Evolutionary conservation across 257 asterid species (phyloP), one percentile per base, ranked within the genome.

Genomic region (Forsythia viridissima): DNA sequence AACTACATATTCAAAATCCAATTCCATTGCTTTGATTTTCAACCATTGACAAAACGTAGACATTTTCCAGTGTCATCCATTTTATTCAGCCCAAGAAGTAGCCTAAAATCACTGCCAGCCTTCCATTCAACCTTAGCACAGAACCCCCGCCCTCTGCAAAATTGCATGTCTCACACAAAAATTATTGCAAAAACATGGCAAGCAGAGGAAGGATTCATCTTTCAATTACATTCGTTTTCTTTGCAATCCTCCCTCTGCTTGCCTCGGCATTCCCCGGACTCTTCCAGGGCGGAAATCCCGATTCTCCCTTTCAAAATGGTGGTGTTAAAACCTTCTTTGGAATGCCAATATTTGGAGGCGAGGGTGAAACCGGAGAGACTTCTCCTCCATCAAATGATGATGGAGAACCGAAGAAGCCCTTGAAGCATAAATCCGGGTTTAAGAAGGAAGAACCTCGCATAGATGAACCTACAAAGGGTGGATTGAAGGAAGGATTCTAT

Each of bases 401-500:
- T n/a, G 51, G 68, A 65, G 36, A 37, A 38, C 51, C 12, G 2
- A 37, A 16, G 30, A n/a, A 57, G 10, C 66, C 36, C 34, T 57
- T 57, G 9, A 57, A 18, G 36, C n/a, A 57, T 20, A 30, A 43
- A 4, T 67, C 55, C n/a, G 76, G 9, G 30, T 30, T 1, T 30
- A 21, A n/a, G 30, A 15, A 20, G 36, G 13, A 18, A 42, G 10
- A 37, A 5, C 10, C 71, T 9, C 21, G 11, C 42, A 8, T 8
- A 1, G 21, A 3, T 0, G 72, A 8, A 21, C 74, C 81, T 38
- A 80, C 48, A 4, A 34, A 73, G 51, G 83, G 61, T 7, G 75
- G 82, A 16, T 76, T 90, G n/a, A 21, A 21, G 10, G 75, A 74
- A 55, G 87, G 83, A 36, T 92, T 89, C 76, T 90, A 92, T 55